A percentile compares a stretch with the other conserved stretches of the same genome.
Evolutionary conservation across 306 rosid species (phyloP).

Genomic region (Prunus campanulata): DNA sequence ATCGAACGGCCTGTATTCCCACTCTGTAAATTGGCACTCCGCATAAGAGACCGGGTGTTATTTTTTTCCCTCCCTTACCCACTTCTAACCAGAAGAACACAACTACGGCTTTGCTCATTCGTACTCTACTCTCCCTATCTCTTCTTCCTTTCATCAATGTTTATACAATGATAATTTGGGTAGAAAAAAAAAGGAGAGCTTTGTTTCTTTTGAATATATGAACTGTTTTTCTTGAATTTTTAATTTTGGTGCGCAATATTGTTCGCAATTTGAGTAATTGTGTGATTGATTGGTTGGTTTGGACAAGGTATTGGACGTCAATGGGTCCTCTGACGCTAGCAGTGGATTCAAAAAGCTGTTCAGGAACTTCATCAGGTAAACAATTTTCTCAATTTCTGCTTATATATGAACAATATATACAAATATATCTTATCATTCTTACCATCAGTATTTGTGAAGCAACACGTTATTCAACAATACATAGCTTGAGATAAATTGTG

Average conservation of each 20-base stretch:
- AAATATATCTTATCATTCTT: too few species aligned
- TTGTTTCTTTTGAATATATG: too few species aligned
- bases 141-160: too few species aligned
- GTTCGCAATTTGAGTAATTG: background rate
- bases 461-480: background rate
- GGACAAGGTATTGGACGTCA: background rate
- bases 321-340: conserved; percentile 60
- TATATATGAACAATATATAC: background rate
- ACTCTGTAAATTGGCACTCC: background rate
- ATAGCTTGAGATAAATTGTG: background rate
- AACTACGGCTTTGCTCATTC: background rate
- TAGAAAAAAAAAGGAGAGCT: too few species aligned
- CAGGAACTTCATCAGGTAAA: conserved; percentile 47
- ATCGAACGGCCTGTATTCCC: background rate
- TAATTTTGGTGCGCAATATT: too few species aligned
- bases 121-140: background rate
- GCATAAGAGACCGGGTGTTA: too few species aligned
- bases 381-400: background rate
- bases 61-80: background rate
- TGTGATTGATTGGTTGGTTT: background rate
- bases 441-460: background rate
- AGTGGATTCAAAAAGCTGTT: conserved; percentile 38
- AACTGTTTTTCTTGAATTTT: too few species aligned
- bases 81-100: background rate
- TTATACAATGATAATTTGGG: too few species aligned